Base-by-base conservation (phyloP, 768 basidiomycete genomes). In the Hygrocybe punicea region DNA sequence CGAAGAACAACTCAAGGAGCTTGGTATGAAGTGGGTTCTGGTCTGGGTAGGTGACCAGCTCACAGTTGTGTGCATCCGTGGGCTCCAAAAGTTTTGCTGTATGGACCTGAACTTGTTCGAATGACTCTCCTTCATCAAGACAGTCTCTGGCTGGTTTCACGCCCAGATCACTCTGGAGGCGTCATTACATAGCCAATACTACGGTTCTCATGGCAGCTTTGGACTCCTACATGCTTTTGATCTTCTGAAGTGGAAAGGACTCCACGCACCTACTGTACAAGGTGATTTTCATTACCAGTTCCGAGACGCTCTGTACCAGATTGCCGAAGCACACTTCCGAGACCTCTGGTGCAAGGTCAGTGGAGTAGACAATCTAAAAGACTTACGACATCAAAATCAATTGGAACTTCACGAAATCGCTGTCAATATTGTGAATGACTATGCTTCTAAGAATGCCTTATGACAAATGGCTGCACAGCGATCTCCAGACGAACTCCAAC, bases 81-180 rank as follows among this genome's bases (percentile, higher is more conserved):
- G 72, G 0, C 63, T 81, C 1, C 74, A 65, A 50, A 66, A 67
- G 13, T 76, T 63, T 45, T 66, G 65, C 0, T 58, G 62, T 1
- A 66, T 74, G 16, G 79, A 81, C 54, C 35, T 57, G 5, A 81
- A 74, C 40, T 68, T 70, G 0, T 77, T 66, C 58, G 73, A 79
- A 9, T 63, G 73, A 0, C 59, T 78, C 0, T 72, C 78, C 48
- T 77, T 63, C 59, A 55, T 73, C 6, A 39, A 73, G 1, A 44
- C 63, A 1, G 53, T 65, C 0, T 74, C 75, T 44, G 73, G 78
- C 0, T 81, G 75, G 76, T 68, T 81, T 13, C 77, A 81, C 54
- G 57, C 69, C 0, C 39, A 61, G 29, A 77, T 80, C 70, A 75
- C 75, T 3, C 68, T 69, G 50, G 74, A 67, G 3, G 69, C 71